Evolutionary conservation across 2,329 filamentous ascomycete species (phyloP).

Genomic region (Bretziella fagacearum): DNA sequence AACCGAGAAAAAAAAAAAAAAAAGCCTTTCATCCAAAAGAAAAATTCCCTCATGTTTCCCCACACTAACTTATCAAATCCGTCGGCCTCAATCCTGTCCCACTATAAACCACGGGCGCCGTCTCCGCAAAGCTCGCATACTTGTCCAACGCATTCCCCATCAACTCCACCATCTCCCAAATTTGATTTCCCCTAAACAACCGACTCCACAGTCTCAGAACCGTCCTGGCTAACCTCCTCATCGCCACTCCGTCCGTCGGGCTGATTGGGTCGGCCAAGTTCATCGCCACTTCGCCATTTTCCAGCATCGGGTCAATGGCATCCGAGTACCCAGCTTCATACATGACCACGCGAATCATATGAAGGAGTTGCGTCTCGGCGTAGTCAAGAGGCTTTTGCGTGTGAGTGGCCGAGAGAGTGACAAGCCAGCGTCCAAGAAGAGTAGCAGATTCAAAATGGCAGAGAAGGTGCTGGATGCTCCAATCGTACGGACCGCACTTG

Average conservation of each 20-base stretch:
- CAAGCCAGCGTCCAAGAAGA: conserved; percentile 42
- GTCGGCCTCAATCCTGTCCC: conserved; percentile 3
- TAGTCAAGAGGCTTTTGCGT: conserved; percentile 32
- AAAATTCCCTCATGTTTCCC: neutral
- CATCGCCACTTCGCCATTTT: conserved; percentile 20
- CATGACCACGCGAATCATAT: conserved; percentile 40
- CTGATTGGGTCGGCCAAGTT: conserved; percentile 26
- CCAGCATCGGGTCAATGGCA: conserved; percentile 38
- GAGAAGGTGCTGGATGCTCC: conserved; percentile 46
- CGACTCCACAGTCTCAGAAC: conserved; percentile 45
- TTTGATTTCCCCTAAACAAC: conserved; percentile 43
- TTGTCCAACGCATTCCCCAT: conserved; percentile 40
- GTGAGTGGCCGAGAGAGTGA: conserved; percentile 36
- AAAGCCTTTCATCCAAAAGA: neutral
- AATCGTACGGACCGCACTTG: conserved; percentile 41
- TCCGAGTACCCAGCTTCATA: conserved; percentile 47
- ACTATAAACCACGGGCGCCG: neutral
- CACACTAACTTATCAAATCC: conserved; percentile 2
- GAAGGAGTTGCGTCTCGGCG: conserved; percentile 38
- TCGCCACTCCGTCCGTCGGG: conserved; percentile 31
- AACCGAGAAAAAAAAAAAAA: neutral
- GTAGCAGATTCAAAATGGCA: conserved; percentile 47
- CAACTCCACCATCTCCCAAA: conserved; percentile 42
- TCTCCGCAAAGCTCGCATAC: conserved; percentile 26
- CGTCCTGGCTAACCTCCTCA: conserved; percentile 39